Percentiles rank a stretch among this genome's conserved stretches.
Conservation (phyloP, 23 red algal species). For the Agarophyton chilense region DNA sequence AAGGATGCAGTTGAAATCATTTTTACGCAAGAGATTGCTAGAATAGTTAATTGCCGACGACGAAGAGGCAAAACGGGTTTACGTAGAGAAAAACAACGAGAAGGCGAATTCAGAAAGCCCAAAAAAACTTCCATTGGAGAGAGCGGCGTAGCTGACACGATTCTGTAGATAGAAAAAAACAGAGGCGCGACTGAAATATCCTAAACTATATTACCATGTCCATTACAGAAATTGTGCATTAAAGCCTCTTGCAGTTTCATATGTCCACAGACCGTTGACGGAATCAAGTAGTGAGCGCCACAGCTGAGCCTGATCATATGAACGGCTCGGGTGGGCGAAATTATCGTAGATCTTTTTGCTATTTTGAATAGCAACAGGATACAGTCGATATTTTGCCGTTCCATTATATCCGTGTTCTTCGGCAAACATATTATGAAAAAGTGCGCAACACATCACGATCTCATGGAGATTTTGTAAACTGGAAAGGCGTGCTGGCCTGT, state of each 20-base stretch:
- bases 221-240: background rate
- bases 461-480: background rate
- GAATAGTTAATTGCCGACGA: no score
- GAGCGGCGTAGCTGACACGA: no score
- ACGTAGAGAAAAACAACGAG: background rate
- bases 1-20: no score
- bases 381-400: background rate
- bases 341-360: background rate
- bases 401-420: background rate
- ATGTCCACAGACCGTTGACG: background rate
- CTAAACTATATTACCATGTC: no score
- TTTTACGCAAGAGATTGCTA: no score
- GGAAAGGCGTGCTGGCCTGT: background rate
- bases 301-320: background rate
- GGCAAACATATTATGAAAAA: conserved; percentile 32
- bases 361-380: background rate
- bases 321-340: background rate
- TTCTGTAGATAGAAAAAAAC: no score
- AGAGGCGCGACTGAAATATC: no score
- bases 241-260: background rate
- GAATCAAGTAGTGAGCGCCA: background rate
- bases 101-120: no score
- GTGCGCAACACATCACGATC: conserved; percentile 1
- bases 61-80: no score
- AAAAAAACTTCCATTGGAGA: no score